Evolutionary conservation across 345 rosid genomes (phyloP), one percentile per base, ranked within the genome.

Genomic region (Orychophragmus violaceus): DNA sequence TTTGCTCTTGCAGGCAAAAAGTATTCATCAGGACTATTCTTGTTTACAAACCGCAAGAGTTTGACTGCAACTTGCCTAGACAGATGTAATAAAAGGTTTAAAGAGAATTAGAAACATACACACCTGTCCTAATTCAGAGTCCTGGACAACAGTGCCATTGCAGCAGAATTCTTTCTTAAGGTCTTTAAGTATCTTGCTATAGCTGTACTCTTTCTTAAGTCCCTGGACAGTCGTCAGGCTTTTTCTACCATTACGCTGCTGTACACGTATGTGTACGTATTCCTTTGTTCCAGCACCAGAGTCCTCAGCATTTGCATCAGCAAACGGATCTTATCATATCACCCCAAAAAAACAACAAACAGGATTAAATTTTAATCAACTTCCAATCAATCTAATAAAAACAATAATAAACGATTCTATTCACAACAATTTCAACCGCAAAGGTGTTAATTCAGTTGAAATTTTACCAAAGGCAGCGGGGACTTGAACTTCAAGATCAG

Each of bases 81-180:
- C 41, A 36, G 41, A 36, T 4, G 52, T 66, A 28, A 27, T 19
- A 22, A 11, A 27, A 53, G 14, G 6, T 5, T 12, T 8, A 2
- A 36, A 52, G 14, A n/a, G 8, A 12, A 2, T 2, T 9, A n/a
- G 11, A 30, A 33, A 24, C 46, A 0, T 2, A 81, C 51, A 21
- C 3, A 83, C 88, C 86, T 84, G 84, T 50, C 88, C 88, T 59
- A 84, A 42, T 29, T 84, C 85, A 66, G 84, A 76, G 66, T 82
- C 88, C 65, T 80, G 78, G 32, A 84, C 88, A 0, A 84, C 88
- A 3, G 81, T 84, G 56, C 81, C 88, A 75, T 80, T 82, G 74
- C 88, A 82, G 72, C 85, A 84, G 61, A 82, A 84, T 32, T 82
- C 81, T 68, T 84, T 82, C 78, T 84, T 84, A 4, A 84, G 82